A percentile compares a stretch with the other conserved stretches of the same genome.
These are phyloP conservation scores for Pseudocercospora eumusae DNA, from an alignment of 2,329 filamentous ascomycete species.

Conservation along the genomic window DNA sequence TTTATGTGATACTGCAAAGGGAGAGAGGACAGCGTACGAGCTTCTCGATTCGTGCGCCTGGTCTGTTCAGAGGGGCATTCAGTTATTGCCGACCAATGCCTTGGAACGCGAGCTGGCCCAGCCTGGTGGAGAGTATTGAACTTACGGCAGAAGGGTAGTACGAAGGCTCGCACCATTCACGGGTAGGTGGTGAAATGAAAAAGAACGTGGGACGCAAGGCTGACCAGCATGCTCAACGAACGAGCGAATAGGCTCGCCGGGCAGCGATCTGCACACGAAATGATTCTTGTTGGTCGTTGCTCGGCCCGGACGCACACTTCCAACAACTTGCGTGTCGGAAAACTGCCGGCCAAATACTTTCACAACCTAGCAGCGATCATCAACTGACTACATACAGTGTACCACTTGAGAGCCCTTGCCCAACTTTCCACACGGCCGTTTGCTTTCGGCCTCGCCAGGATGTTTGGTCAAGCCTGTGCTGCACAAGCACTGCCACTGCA, in stretches of 20 bases:
- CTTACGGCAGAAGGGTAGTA: not conserved
- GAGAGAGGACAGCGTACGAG: slow-evolving; percentile 6
- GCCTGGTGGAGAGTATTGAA: slow-evolving; percentile 10
- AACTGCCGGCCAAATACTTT: not conserved
- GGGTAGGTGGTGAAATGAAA: not conserved
- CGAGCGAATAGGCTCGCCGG: slow-evolving; percentile 10
- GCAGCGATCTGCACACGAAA: not conserved
- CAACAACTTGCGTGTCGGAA: not conserved
- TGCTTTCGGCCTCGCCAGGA: not conserved
- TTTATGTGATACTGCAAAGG: not conserved
- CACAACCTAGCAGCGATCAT: slow-evolving; percentile 5
- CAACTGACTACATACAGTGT: too few species aligned
- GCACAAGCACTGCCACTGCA: slow-evolving; percentile 7
- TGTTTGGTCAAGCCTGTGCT: slow-evolving; percentile 4
- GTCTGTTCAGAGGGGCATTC: not conserved
- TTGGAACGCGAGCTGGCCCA: not conserved
- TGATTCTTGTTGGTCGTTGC: slow-evolving; percentile 7
- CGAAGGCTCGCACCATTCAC: too few species aligned
- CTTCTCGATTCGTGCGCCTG: slow-evolving; percentile 7
- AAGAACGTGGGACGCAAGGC: slow-evolving; percentile 4
- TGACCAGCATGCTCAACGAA: slow-evolving; percentile 4
- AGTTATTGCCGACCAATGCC: not conserved
- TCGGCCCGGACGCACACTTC: not conserved
- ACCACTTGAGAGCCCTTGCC: not conserved
- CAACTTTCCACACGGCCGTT: slow-evolving; percentile 9